These are phyloP conservation scores for Fusarium pininemorale DNA, from an alignment of 2,329 filamentous ascomycete species.

Conservation along the genomic window DNA sequence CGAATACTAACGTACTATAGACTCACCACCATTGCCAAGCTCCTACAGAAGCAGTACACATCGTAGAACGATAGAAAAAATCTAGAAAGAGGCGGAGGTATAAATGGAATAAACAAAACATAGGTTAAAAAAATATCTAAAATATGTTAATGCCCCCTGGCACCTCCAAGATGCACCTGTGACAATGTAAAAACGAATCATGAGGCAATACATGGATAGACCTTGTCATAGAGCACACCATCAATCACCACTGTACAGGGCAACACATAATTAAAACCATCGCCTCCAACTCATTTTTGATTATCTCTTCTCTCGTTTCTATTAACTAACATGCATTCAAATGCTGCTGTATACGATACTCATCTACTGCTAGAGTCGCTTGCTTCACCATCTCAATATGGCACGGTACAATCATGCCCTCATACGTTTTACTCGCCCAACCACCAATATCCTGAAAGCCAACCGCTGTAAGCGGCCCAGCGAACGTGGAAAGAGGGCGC, in stretches of 20 bases:
- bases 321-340: constrained; percentile 35
- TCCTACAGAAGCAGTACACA: constrained; percentile 70
- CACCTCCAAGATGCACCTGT: not conserved
- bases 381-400: constrained; percentile 25
- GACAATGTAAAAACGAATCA: not conserved
- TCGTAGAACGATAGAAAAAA: constrained; percentile 38
- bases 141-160: not conserved
- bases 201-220: not conserved
- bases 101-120: constrained; percentile 10
- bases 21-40: constrained; percentile 71
- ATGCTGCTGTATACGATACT: constrained; percentile 31
- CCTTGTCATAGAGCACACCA: too few relatives aligned
- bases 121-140: constrained; percentile 23
- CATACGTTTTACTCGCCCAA: constrained; percentile 35
- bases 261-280: not conserved
- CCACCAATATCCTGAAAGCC: constrained; percentile 34
- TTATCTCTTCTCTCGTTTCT: constrained; percentile 28
- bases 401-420: constrained; percentile 9
- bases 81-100: constrained; percentile 12
- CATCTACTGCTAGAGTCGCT: constrained; percentile 24
- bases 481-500: constrained; percentile 20
- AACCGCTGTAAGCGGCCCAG: constrained; percentile 27
- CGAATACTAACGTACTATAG: constrained; percentile 47
- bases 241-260: not conserved
- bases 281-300: not conserved